Percentiles rank a stretch among this genome's conserved stretches.
phyloP scores from a whole-genome alignment of 2,329 filamentous ascomycete genomes.

The Sarocladium kiliense region DNA sequence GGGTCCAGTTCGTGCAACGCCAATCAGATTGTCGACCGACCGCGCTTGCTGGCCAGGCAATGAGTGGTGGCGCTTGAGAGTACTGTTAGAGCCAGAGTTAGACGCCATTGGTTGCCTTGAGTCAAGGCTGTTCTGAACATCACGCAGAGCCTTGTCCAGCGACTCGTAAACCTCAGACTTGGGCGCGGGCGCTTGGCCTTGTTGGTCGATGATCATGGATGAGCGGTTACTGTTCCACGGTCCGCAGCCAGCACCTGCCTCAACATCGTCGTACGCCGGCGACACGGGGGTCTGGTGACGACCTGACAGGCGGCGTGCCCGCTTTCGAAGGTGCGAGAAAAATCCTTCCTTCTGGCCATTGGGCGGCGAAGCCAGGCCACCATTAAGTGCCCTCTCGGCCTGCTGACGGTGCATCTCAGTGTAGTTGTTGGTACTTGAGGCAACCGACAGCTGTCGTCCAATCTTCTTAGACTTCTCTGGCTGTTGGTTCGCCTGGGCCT shows the following conservation, averaged over 20 bases:
- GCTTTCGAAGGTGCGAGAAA: slow-evolving; percentile 94
- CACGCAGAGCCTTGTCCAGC: slow-evolving; percentile 52
- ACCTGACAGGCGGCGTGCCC: slow-evolving; percentile 86
- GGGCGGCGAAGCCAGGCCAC: slow-evolving; percentile 71
- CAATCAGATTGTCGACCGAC: slow-evolving; percentile 58
- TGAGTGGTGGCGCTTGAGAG: slow-evolving; percentile 61
- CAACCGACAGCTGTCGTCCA: slow-evolving; percentile 86
- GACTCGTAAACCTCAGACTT: slow-evolving; percentile 56
- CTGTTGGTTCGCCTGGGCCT: slow-evolving; percentile 38
- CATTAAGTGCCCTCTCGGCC: slow-evolving; percentile 84
- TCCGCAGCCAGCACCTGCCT: slow-evolving; percentile 86
- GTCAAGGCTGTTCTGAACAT: slow-evolving; percentile 47
- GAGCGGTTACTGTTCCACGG: slow-evolving; percentile 79
- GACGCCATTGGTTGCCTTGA: slow-evolving; percentile 46
- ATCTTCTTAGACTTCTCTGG: slow-evolving; percentile 79
- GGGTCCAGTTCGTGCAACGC: slow-evolving; percentile 53
- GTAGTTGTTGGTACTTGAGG: slow-evolving; percentile 90
- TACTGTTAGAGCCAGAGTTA: slow-evolving; percentile 40
- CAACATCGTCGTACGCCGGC: slow-evolving; percentile 77
- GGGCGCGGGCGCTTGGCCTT: slow-evolving; percentile 40
- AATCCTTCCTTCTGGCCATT: slow-evolving; percentile 89
- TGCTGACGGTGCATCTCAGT: slow-evolving; percentile 85
- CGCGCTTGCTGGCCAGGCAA: slow-evolving; percentile 57
- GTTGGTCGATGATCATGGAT: slow-evolving; percentile 70
- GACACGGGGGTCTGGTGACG: slow-evolving; percentile 79